Base-by-base conservation (phyloP, 2,329 filamentous ascomycete species). In the Lasiodiplodia theobromae region DNA sequence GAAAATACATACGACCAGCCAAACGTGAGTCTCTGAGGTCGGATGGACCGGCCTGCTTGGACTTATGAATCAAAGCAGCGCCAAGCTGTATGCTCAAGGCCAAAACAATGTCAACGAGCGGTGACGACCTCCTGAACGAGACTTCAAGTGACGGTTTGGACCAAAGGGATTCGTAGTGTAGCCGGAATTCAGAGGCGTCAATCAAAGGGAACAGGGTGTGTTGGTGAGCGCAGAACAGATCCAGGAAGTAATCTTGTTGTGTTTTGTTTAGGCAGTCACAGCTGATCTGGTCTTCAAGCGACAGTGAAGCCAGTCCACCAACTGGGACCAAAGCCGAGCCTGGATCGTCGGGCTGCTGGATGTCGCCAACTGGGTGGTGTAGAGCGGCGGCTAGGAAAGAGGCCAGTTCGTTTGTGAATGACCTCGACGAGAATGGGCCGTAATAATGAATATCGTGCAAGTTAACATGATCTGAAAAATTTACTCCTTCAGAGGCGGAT, bases 41-140 rank as follows among this genome's bases (percentile, higher is more conserved):
- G 8, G 28, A 3, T 18, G 12, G 60, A 23, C 12, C 51, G 2
- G 3, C 3, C 4, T 34, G 58, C n/a, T 11, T 28, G 25, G 8
- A 12, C 6, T 52, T 8, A 18, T 47, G 60, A 11, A 64, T 31
- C 66, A 73, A 71, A 7, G 75, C 70, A 7, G 80, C 74, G 18
- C 81, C 80, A 49, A 83, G 82, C 73, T 87, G 85, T 77, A 87
- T 83, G 69, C 82, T 84, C 11, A 87, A 68, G 0, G 85, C 85
- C 18, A 87, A 73, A 40, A 86, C 75, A 28, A 87, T 86, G 68
- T 87, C 86, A 0, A 85, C 82, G 0, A 87, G 77, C 1, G 85
- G 80, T 2, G 85, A 87, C 2, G 81, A 77, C 66, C 80, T 80
- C 7, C 85, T 78, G 40, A 64, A 64, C 2, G 60, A 31, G 28